phyloP scores from a whole-genome alignment of 2,329 filamentous ascomycete genomes.

The Fusarium humuli region DNA sequence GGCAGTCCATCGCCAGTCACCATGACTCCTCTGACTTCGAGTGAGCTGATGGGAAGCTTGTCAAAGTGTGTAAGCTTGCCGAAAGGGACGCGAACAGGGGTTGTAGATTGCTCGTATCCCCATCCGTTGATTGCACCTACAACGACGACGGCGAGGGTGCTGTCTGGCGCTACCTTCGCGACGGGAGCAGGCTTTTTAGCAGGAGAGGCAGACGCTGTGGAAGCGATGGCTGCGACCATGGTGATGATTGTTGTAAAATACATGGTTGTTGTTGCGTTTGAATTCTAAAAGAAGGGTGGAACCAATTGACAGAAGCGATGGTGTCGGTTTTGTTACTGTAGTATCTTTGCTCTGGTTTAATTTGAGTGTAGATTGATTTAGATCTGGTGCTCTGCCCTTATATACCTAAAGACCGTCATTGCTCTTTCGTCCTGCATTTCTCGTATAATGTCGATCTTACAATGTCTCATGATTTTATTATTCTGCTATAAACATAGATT shows the following conservation, averaged over 20 bases:
- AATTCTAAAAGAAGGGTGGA: neutral
- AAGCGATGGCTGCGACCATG: neutral
- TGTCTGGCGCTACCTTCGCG: neutral
- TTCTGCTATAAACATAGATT: too few relatives aligned
- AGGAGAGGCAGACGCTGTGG: neutral
- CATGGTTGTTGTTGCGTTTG: neutral
- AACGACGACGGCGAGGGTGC: neutral
- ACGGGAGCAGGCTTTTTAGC: neutral
- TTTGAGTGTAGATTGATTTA: too few relatives aligned
- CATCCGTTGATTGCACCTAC: neutral
- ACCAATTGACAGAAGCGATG: accelerated
- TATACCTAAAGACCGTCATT: too few relatives aligned
- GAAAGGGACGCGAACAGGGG: neutral
- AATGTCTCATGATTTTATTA: too few relatives aligned
- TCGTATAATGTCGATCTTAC: too few relatives aligned
- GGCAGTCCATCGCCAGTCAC: neutral
- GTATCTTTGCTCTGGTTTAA: neutral
- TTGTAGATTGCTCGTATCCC: neutral
- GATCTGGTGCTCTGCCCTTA: too few relatives aligned
- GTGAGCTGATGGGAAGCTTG: neutral
- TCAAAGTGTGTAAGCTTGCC: neutral
- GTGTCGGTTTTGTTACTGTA: neutral
- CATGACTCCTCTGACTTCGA: neutral
- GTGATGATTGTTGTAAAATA: neutral
- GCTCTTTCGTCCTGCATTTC: too few relatives aligned